Conservation (phyloP, 352 stramenopile genomes). For the Aphanomyces cochlioides region DNA sequence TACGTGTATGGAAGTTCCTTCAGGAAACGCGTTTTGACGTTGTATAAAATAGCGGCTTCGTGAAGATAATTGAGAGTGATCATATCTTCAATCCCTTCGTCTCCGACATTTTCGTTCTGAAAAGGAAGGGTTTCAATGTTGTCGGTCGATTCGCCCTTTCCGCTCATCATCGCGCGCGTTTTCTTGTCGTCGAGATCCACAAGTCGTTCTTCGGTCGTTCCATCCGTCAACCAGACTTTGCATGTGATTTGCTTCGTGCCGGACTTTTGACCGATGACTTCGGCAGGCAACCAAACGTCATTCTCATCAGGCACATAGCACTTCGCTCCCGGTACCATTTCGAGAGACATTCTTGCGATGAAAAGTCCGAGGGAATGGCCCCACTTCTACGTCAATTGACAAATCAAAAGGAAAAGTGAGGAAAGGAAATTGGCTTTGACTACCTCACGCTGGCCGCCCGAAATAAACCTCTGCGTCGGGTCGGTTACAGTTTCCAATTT, state of each 20-base stretch:
- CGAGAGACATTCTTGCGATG: constrained; percentile 28
- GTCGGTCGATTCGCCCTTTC: constrained; percentile 37
- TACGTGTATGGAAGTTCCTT: constrained; percentile 92
- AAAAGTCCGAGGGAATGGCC: neutral
- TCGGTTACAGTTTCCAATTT: neutral
- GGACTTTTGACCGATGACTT: constrained; percentile 64
- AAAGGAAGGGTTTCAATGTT: constrained; percentile 77
- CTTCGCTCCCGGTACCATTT: constrained; percentile 54
- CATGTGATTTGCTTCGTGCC: constrained; percentile 58
- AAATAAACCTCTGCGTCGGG: neutral
- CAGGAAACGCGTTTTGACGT: constrained; percentile 84
- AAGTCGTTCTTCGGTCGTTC: constrained; percentile 52
- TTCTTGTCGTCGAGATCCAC: constrained; percentile 71
- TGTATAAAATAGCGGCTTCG: constrained; percentile 89
- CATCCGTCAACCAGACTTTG: constrained; percentile 52
- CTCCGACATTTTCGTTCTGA: constrained; percentile 72
- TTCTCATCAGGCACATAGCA: constrained; percentile 84
- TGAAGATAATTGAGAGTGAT: constrained; percentile 86
- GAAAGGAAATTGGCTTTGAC: constrained; percentile 14
- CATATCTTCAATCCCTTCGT: constrained; percentile 81
- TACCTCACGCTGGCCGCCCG: constrained; percentile 7
- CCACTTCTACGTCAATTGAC: constrained; percentile 8
- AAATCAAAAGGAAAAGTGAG: constrained; percentile 21
- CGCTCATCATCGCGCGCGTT: constrained; percentile 62
- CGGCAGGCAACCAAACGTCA: constrained; percentile 76